phyloP scores from a whole-genome alignment of 208 protist species.

The Entamoeba histolytica region DNA sequence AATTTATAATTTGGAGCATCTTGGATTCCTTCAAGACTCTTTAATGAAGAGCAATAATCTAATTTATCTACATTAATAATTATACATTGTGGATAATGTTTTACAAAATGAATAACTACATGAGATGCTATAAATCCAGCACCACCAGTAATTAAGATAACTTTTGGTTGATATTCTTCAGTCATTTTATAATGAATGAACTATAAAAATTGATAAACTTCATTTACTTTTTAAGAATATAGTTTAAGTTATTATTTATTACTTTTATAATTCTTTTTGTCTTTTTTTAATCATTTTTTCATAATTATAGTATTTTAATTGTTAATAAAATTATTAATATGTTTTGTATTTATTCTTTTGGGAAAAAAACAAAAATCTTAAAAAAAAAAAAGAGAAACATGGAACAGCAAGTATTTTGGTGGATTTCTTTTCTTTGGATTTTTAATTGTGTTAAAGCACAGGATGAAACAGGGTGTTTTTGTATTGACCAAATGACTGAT shows the following conservation, averaged over 20 bases:
- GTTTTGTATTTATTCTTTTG: too few relatives aligned
- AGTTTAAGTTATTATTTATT: too few relatives aligned
- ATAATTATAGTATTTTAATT: too few relatives aligned
- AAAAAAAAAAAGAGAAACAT: neutral
- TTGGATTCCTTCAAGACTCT: constrained; percentile 35
- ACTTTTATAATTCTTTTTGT: too few relatives aligned
- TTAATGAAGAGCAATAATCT: constrained; percentile 55
- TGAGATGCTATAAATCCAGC: constrained; percentile 44
- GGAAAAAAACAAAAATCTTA: neutral
- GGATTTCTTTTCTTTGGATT: neutral
- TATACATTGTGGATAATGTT: constrained; percentile 40
- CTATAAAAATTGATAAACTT: too few relatives aligned
- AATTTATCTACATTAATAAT: constrained; percentile 60
- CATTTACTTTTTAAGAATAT: too few relatives aligned
- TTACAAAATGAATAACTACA: constrained; percentile 44
- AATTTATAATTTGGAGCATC: constrained; percentile 49
- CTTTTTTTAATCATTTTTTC: too few relatives aligned
- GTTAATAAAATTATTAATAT: too few relatives aligned
- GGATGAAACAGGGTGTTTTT: neutral
- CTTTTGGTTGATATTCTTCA: neutral
- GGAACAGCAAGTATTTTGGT: neutral
- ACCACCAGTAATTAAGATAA: constrained; percentile 25
- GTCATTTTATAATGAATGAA: too few relatives aligned
- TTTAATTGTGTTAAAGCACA: neutral
- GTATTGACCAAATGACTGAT: neutral